Evolutionary conservation across 371 early-diverging fungal genomes (phyloP).

Genomic region (Quaeritorhiza haematococci): DNA sequence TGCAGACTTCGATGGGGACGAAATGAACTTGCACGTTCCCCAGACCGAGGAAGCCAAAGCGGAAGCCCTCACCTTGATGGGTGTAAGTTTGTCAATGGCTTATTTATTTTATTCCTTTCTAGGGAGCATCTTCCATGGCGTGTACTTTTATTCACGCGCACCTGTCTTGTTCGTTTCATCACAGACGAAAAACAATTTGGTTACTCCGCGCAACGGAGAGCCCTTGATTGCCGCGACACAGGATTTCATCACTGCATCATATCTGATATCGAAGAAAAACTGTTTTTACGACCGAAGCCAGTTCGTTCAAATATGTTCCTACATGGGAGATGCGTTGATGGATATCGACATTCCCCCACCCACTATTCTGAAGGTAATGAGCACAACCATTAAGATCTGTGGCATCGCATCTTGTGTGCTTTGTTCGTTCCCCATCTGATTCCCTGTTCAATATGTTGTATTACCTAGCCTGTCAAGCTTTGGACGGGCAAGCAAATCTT

Average conservation of each 20-base stretch:
- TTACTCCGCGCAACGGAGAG: constrained; percentile 97
- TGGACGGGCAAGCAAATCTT: constrained; percentile 73
- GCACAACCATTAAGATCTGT: too few relatives aligned
- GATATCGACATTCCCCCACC: constrained; percentile 91
- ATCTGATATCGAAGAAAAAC: constrained; percentile 89
- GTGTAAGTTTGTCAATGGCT: constrained; percentile 42
- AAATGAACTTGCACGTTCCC: constrained; percentile 99
- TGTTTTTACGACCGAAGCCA: constrained; percentile 91
- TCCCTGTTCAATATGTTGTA: background rate
- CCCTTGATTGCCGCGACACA: constrained; percentile 98
- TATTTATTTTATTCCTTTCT: background rate
- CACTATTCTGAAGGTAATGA: constrained; percentile 68
- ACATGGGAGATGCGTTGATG: constrained; percentile 73
- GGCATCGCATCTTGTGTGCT: background rate
- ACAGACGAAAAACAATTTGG: constrained; percentile 87
- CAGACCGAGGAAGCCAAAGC: constrained; percentile 98
- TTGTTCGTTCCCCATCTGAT: background rate
- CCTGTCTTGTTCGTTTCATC: too few relatives aligned
- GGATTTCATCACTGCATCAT: constrained; percentile 98
- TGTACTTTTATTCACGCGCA: background rate
- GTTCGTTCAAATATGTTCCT: constrained; percentile 86
- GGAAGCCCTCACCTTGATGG: constrained; percentile 97
- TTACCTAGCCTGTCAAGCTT: constrained; percentile 36
- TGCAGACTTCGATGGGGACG: constrained; percentile 99
- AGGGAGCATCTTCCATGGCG: background rate